phyloP scores from a whole-genome alignment of 1,284 basidiomycete genomes.

The Spongispora temasekensis region DNA sequence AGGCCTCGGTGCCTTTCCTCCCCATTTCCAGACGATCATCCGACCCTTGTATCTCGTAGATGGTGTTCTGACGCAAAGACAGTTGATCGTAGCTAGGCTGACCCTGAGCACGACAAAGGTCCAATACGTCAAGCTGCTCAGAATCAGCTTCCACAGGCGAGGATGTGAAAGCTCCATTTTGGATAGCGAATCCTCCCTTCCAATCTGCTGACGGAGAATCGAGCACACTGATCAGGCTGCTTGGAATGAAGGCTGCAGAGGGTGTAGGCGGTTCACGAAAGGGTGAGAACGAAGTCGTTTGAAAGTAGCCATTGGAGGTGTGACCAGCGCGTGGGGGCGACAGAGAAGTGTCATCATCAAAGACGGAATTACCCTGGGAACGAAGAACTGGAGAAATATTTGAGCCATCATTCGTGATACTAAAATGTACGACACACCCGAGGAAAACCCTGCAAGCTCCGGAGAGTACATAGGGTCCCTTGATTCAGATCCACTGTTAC shows the following conservation, averaged over 20 bases:
- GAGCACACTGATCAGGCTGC: slow-evolving; percentile 57
- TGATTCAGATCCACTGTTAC: slow-evolving; percentile 11
- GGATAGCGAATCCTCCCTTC: slow-evolving; percentile 22
- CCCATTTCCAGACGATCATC: slow-evolving; percentile 13
- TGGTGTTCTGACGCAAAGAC: slow-evolving; percentile 38
- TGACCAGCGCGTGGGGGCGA: slow-evolving; percentile 15
- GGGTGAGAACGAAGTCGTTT: slow-evolving; percentile 48
- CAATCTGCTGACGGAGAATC: slow-evolving; percentile 42
- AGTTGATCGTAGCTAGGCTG: slow-evolving; percentile 39
- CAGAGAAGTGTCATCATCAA: slow-evolving; percentile 42
- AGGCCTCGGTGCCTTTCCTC: slow-evolving; percentile 16
- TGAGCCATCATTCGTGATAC: slow-evolving; percentile 11
- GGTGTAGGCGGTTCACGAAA: slow-evolving; percentile 49
- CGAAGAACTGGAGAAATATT: slow-evolving; percentile 31
- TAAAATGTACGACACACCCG: slow-evolving; percentile 41
- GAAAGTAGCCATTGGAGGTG: slow-evolving; percentile 17
- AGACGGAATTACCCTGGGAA: slow-evolving; percentile 42
- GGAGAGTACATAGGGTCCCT: slow-evolving; percentile 29
- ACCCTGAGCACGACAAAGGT: slow-evolving; percentile 40
- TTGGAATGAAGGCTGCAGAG: slow-evolving; percentile 56
- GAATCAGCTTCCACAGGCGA: slow-evolving; percentile 38
- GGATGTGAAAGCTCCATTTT: slow-evolving; percentile 32
- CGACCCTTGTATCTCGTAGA: slow-evolving; percentile 38
- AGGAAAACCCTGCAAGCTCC: slow-evolving; percentile 39
- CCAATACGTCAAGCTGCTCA: slow-evolving; percentile 43